These are phyloP conservation scores for Medicago ruthenica DNA, from an alignment of 306 rosid genomes.

Conservation along the genomic window DNA sequence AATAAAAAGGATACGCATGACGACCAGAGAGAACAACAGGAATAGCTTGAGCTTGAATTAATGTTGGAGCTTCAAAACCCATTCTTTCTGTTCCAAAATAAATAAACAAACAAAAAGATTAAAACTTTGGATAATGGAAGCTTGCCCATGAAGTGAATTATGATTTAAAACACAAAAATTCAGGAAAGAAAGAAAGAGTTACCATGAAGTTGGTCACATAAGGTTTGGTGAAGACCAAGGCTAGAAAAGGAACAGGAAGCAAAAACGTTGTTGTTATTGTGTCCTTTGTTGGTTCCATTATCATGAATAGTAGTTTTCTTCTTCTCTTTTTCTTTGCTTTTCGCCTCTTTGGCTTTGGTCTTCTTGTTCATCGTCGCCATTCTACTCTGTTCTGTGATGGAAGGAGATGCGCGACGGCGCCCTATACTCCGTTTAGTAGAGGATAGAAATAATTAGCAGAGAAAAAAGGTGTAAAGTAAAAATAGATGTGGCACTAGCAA, in stretches of 20 bases:
- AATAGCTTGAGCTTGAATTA: conserved; percentile 85
- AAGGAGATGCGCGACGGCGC: too few species aligned
- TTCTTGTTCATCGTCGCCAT: conserved; percentile 45
- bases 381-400: not conserved
- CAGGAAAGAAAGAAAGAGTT: not conserved
- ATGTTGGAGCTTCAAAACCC: conserved; percentile 83
- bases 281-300: conserved; percentile 12
- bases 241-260: conserved; percentile 81
- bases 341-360: not conserved
- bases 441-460: too few species aligned
- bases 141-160: not conserved
- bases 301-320: not conserved
- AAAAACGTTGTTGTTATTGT: conserved; percentile 49
- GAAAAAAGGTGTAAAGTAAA: too few species aligned
- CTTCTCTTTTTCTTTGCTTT: conserved; percentile 36
- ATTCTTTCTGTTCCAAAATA: conserved; percentile 58
- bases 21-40: conserved; percentile 85
- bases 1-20: conserved; percentile 69
- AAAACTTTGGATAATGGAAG: not conserved
- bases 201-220: conserved; percentile 91
- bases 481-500: too few species aligned
- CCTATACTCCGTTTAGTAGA: too few species aligned
- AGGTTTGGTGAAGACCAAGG: conserved; percentile 73
- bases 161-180: not conserved
- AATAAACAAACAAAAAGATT: not conserved